These are phyloP conservation scores for Amaranthus hypochondriacus DNA, from an alignment of 148 eudicot genomes.

Conservation along the genomic window DNA sequence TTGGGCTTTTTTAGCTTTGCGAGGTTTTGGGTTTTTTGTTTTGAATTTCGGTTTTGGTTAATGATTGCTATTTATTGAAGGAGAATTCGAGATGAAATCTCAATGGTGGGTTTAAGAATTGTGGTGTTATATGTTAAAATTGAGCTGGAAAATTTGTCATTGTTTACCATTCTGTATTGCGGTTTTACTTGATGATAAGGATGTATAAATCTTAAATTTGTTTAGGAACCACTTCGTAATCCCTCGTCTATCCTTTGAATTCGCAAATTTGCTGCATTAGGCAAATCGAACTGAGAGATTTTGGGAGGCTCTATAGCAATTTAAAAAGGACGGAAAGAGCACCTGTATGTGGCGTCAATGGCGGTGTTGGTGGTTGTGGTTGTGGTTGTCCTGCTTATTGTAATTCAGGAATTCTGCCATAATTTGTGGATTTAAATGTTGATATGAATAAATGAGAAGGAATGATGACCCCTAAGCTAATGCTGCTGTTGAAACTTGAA, in stretches of 20 bases:
- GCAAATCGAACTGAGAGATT: too few relatives aligned
- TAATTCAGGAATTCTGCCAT: too few relatives aligned
- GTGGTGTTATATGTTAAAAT: background rate
- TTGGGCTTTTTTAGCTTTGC: background rate
- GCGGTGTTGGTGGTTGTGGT: background rate
- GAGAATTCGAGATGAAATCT: background rate
- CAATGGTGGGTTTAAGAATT: background rate
- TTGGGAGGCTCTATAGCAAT: too few relatives aligned
- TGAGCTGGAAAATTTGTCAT: background rate
- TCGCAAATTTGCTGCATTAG: too few relatives aligned
- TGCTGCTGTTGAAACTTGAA: too few relatives aligned
- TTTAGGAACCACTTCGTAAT: background rate
- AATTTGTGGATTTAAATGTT: background rate
- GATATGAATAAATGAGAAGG: background rate
- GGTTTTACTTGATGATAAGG: background rate
- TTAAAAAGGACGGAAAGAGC: too few relatives aligned
- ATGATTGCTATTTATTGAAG: constrained; percentile 5
- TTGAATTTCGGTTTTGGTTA: background rate
- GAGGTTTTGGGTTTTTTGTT: background rate
- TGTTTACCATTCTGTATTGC: constrained; percentile 1
- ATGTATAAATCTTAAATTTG: background rate
- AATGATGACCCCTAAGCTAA: background rate
- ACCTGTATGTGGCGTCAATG: too few relatives aligned
- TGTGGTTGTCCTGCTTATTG: background rate
- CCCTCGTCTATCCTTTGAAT: too few relatives aligned